Conservation (phyloP, 352 stramenopile genomes). For the Globisporangium paroecandrum region DNA sequence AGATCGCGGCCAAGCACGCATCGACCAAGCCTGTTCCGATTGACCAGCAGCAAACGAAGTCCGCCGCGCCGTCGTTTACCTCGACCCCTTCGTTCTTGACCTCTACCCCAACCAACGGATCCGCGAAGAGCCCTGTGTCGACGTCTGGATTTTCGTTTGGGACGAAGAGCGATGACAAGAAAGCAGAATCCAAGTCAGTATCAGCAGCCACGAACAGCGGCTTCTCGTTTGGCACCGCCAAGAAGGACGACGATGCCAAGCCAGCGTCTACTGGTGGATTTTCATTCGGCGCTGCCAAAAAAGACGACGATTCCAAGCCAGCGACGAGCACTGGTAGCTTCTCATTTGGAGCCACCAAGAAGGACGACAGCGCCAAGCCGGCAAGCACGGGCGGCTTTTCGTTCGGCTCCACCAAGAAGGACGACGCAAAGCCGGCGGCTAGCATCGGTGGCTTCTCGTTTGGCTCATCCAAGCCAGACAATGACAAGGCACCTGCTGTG, state of each 20-base stretch:
- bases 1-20: conserved; percentile 59
- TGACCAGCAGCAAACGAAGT: conserved; percentile 25
- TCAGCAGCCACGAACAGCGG: conserved; percentile 13
- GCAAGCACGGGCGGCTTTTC: conserved; percentile 32
- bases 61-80: not conserved
- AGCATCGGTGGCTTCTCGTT: conserved; percentile 34
- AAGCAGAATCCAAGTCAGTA: conserved; percentile 10
- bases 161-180: conserved; percentile 13
- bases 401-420: conserved; percentile 28
- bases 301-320: conserved; percentile 5
- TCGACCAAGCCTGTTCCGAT: conserved; percentile 56
- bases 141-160: conserved; percentile 20
- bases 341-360: conserved; percentile 40
- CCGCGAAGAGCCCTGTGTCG: conserved; percentile 9
- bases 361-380: conserved; percentile 6
- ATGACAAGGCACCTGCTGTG: not conserved
- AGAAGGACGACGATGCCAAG: conserved; percentile 24
- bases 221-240: conserved; percentile 34
- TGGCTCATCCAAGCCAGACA: conserved; percentile 8
- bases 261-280: conserved; percentile 24
- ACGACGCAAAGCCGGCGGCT: conserved; percentile 14
- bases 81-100: conserved; percentile 4
- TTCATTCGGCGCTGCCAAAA: conserved; percentile 32
- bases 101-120: conserved; percentile 1
- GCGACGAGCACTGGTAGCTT: conserved; percentile 23